A percentile compares a stretch with the other conserved stretches of the same genome.
phyloP scores from a whole-genome alignment of 202 grass and related monocot genomes.

The Tripidium arundinaceum region DNA sequence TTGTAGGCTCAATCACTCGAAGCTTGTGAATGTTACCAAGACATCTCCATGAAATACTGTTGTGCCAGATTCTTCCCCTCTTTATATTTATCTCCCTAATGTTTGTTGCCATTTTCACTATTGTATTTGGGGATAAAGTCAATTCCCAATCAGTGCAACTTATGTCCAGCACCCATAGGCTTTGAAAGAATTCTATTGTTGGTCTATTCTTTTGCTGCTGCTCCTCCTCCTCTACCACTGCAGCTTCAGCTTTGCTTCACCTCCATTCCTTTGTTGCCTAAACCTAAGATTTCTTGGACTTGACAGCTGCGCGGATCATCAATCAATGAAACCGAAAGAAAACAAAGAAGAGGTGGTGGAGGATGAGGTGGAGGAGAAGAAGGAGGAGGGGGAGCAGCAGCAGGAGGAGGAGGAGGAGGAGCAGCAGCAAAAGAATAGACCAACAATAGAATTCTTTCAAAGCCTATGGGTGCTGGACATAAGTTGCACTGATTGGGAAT shows the following conservation, averaged over 20 bases:
- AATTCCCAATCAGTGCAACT: not conserved
- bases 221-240: too few species aligned
- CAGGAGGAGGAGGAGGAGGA: not conserved
- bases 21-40: not conserved
- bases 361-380: not conserved
- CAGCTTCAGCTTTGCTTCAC: too few species aligned
- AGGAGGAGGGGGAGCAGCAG: too few species aligned
- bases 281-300: too few species aligned
- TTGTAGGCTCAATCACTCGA: not conserved
- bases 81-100: not conserved
- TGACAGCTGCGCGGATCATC: too few species aligned
- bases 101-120: not conserved
- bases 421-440: too few species aligned
- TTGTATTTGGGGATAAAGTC: not conserved
- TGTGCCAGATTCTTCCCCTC: not conserved
- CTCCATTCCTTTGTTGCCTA: too few species aligned
- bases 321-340: not conserved
- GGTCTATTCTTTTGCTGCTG: too few species aligned
- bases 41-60: not conserved
- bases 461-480: slow-evolving; percentile 14
- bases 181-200: not conserved
- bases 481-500: not conserved
- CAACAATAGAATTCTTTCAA: not conserved
- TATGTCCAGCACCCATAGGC: slow-evolving; percentile 5
- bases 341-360: not conserved